Conservation (phyloP, 108 stramenopile species). For the Cyclostephanos tholiformis region DNA sequence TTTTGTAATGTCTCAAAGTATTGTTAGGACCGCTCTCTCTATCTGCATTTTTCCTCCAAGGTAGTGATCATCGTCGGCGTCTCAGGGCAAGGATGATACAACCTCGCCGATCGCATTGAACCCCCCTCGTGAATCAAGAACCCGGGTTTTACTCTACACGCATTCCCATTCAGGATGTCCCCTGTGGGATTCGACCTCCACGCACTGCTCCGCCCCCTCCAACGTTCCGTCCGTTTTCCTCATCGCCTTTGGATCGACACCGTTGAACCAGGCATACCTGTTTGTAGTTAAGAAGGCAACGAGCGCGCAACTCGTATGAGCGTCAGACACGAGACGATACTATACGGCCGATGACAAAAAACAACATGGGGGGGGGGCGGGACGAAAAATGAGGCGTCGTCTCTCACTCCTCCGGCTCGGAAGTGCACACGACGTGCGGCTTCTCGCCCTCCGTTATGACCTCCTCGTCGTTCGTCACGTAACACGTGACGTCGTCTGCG, state of each 20-base stretch:
- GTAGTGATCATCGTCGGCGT: background rate
- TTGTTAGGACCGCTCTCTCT: too few species aligned
- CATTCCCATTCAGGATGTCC: constrained; percentile 73
- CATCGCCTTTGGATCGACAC: constrained; percentile 53
- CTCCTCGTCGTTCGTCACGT: constrained; percentile 55
- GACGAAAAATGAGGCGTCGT: background rate
- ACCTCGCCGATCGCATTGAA: too few species aligned
- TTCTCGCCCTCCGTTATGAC: constrained; percentile 51
- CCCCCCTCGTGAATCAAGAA: too few species aligned
- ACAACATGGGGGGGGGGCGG: background rate
- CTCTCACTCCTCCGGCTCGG: constrained; percentile 41
- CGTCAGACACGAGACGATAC: too few species aligned
- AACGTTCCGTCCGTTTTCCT: constrained; percentile 35
- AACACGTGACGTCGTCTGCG: constrained; percentile 50
- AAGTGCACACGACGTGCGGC: constrained; percentile 61
- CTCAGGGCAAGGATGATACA: too few species aligned
- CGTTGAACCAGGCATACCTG: constrained; percentile 69
- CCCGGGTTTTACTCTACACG: constrained; percentile 7
- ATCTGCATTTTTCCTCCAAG: background rate
- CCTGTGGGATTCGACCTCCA: constrained; percentile 53
- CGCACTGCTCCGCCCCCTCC: constrained; percentile 46
- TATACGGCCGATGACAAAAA: background rate
- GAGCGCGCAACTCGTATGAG: too few species aligned
- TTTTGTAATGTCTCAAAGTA: too few species aligned
- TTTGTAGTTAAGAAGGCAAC: too few species aligned